A percentile compares a stretch with the other conserved stretches of the same genome.
phyloP scores from a whole-genome alignment of 805 yeast genomes.

The Yamadazyma insecticola region DNA sequence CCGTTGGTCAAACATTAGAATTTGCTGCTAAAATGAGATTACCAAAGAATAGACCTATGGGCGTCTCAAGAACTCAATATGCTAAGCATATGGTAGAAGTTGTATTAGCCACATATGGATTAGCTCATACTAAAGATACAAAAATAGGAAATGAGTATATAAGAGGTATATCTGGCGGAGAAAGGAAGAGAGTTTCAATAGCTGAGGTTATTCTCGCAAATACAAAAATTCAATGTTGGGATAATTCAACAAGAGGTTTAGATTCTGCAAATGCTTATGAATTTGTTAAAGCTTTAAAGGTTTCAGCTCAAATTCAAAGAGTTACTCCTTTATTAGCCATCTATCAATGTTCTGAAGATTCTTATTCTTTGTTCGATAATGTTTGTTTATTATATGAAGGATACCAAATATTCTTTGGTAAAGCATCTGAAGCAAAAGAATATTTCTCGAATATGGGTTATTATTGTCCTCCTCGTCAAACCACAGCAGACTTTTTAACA shows the following conservation, averaged over 20 bases:
- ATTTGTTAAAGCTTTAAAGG: conserved; percentile 61
- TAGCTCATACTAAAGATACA: conserved; percentile 52
- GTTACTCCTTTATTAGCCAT: conserved; percentile 57
- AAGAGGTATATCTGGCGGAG: conserved; percentile 82
- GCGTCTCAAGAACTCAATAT: conserved; percentile 27
- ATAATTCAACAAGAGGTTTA: conserved; percentile 81
- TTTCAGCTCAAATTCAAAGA: conserved; percentile 58
- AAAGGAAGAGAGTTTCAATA: conserved; percentile 76
- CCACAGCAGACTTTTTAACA: conserved; percentile 63
- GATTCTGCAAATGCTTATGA: conserved; percentile 83
- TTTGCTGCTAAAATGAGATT: conserved; percentile 50
- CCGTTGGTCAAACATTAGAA: conserved; percentile 51
- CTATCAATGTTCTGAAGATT: conserved; percentile 45
- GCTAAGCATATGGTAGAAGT: conserved; percentile 39
- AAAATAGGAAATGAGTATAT: conserved; percentile 61
- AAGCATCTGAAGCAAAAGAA: conserved; percentile 37
- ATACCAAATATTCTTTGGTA: conserved; percentile 43
- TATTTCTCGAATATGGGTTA: conserved; percentile 61
- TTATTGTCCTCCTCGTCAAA: conserved; percentile 56
- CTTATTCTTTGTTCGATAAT: conserved; percentile 45
- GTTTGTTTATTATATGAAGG: conserved; percentile 43
- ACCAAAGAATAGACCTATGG: conserved; percentile 29
- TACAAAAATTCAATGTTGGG: conserved; percentile 51
- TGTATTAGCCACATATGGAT: conserved; percentile 41
- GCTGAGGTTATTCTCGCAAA: conserved; percentile 70